These are phyloP conservation scores for Apostasia ramifera DNA, from an alignment of 106 monocot genomes.

Conservation along the genomic window DNA sequence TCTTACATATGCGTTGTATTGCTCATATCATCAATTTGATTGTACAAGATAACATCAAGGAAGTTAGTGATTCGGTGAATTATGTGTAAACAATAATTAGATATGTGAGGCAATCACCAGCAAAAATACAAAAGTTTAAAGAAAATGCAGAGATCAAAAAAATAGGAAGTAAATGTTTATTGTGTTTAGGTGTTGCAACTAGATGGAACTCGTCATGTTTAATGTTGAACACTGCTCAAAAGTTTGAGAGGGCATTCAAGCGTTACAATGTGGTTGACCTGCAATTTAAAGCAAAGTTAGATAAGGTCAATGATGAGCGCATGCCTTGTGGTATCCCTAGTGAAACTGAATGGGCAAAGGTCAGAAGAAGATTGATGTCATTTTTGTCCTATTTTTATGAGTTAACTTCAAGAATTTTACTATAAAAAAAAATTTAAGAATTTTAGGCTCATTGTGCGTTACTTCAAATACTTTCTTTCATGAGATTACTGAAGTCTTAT, in stretches of 20 bases:
- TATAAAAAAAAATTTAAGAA: not conserved
- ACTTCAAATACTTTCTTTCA: not conserved
- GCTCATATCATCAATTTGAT: conserved; percentile 3
- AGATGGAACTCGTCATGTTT: not conserved
- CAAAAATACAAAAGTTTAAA: not conserved
- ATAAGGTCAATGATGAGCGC: not conserved
- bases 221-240: not conserved
- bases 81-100: not conserved
- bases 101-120: not conserved
- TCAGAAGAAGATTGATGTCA: too few species aligned
- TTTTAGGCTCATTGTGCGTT: not conserved
- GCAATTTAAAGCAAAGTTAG: not conserved
- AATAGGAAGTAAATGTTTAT: not conserved
- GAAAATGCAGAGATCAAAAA: not conserved
- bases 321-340: not conserved
- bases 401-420: not conserved
- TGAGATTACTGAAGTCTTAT: not conserved
- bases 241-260: not conserved
- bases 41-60: not conserved
- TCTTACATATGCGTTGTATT: not conserved
- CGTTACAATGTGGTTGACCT: not conserved
- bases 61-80: not conserved
- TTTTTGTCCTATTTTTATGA: too few species aligned
- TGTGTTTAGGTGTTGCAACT: not conserved
- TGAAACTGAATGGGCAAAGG: not conserved